Base-by-base conservation (phyloP, 768 basidiomycete genomes). In the Exsudoporus frostii region DNA sequence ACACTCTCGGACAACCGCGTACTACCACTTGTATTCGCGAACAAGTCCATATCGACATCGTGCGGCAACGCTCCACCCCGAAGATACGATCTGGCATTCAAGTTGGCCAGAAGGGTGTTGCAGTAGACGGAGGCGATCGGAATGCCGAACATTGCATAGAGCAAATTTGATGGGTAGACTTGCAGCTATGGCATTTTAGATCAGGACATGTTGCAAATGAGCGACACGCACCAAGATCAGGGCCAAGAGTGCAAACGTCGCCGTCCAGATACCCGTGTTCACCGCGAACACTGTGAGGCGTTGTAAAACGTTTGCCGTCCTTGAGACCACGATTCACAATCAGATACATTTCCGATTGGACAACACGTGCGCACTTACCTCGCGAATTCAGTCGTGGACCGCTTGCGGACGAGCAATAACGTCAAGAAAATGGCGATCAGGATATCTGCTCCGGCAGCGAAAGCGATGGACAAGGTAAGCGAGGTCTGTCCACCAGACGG, bases 181-280 rank as follows among this genome's bases (percentile, higher is more conserved):
- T 44, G 19, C 30, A 54, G 5, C 45, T 46, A 24, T 17, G 7
- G 2, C 5, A 22, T 33, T 17, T n/a, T 24, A 0, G 15, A n/a
- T 33, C 20, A 33, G 30, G 9, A 17, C 13, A 9, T 11, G 11
- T 33, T 8, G 30, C 24, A 29, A 19, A 29, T 5, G 17, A 24
- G 22, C 32, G 15, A 10, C 81, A 83, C 34, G 39, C 55, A 57
- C 85, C 76, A 13, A 79, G 78, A 53, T 80, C 7, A 45, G 0
- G 2, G 43, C 67, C 4, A 78, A 75, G 64, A 83, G 80, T 6
- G 75, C 68, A 5, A 61, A 65, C 0, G 78, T 78, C 55, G 84
- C 82, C 15, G 81, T 74, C 14, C 77, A 78, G 11, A 81, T 74
- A 1, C 79, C 73, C 7, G 53, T 48, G 19, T 50, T 47, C 8